phyloP scores from a whole-genome alignment of 2,329 filamentous ascomycete genomes.

The Fusarium udum region DNA sequence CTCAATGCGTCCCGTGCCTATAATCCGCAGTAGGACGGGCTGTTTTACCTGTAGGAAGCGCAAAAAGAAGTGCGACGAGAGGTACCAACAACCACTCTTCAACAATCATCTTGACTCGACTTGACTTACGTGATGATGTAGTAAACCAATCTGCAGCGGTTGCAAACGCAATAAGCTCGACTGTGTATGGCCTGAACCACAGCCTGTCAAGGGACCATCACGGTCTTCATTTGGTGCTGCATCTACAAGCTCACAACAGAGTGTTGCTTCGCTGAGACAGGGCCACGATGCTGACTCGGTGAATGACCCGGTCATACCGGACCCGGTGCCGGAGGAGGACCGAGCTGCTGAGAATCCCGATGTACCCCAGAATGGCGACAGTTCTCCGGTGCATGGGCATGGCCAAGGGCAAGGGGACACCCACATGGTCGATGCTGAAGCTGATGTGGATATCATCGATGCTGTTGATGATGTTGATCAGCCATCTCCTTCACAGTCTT shows the following conservation, averaged over 20 bases:
- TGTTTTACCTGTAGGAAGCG: slow-evolving; percentile 61
- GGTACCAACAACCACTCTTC: not conserved
- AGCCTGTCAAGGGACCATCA: slow-evolving; percentile 13
- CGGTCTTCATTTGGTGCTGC: slow-evolving; percentile 27
- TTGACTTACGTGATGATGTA: slow-evolving; percentile 27
- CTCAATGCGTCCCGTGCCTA: slow-evolving; percentile 47
- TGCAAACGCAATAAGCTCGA: slow-evolving; percentile 63
- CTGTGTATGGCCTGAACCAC: slow-evolving; percentile 57
- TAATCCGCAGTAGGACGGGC: slow-evolving; percentile 52
- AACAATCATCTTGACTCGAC: not conserved
- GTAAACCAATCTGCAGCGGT: slow-evolving; percentile 61
- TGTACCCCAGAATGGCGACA: slow-evolving; percentile 20
- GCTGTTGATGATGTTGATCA: slow-evolving; percentile 28
- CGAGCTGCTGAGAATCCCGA: slow-evolving; percentile 10
- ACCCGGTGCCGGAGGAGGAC: slow-evolving; percentile 23
- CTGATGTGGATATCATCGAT: slow-evolving; percentile 24
- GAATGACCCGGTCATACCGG: slow-evolving; percentile 18
- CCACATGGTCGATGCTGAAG: slow-evolving; percentile 39
- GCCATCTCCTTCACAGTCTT: slow-evolving; percentile 32
- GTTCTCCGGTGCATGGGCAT: slow-evolving; percentile 28
- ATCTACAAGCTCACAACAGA: slow-evolving; percentile 17
- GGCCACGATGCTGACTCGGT: slow-evolving; percentile 23
- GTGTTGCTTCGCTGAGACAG: slow-evolving; percentile 10
- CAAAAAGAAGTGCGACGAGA: slow-evolving; percentile 65
- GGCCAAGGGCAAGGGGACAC: slow-evolving; percentile 32